phyloP scores from a whole-genome alignment of 2,329 filamentous ascomycete genomes.

The Pseudocercospora macadamiae region DNA sequence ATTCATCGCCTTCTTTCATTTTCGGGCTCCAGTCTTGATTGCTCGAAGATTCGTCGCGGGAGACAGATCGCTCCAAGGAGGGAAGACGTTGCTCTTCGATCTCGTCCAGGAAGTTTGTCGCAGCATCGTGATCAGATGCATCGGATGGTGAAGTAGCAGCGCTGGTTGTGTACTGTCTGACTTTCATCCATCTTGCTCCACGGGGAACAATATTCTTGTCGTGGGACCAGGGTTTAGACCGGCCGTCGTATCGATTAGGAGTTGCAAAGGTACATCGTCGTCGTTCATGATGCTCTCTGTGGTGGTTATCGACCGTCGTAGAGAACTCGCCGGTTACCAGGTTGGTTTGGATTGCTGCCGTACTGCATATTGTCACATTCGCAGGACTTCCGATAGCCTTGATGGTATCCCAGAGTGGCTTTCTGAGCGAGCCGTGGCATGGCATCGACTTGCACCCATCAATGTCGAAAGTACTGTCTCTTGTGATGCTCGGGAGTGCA shows the following conservation, averaged over 20 bases:
- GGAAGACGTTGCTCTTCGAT: no score
- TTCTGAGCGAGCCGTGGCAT: slow-evolving; percentile 24
- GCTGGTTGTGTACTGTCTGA: neutral
- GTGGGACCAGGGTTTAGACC: neutral
- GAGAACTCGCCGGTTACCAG: neutral
- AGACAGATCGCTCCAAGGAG: no score
- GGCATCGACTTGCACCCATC: slow-evolving; percentile 22
- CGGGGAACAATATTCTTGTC: neutral
- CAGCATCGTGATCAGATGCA: no score
- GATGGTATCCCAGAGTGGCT: slow-evolving; percentile 28
- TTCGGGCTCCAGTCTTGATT: neutral
- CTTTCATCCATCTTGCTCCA: neutral
- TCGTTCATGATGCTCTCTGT: no score
- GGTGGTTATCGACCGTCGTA: neutral
- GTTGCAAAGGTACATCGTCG: no score
- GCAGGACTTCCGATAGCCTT: slow-evolving; percentile 22
- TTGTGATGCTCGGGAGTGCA: neutral
- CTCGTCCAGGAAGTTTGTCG: no score
- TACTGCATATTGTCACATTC: neutral
- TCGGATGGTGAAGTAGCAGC: neutral
- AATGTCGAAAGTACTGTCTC: neutral
- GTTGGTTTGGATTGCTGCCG: neutral
- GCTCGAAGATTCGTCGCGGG: neutral
- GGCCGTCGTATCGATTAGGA: neutral
- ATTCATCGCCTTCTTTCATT: neutral